These are phyloP conservation scores for Bothriochloa decipiens DNA, from an alignment of 176 grass and related monocot species.

Conservation along the genomic window DNA sequence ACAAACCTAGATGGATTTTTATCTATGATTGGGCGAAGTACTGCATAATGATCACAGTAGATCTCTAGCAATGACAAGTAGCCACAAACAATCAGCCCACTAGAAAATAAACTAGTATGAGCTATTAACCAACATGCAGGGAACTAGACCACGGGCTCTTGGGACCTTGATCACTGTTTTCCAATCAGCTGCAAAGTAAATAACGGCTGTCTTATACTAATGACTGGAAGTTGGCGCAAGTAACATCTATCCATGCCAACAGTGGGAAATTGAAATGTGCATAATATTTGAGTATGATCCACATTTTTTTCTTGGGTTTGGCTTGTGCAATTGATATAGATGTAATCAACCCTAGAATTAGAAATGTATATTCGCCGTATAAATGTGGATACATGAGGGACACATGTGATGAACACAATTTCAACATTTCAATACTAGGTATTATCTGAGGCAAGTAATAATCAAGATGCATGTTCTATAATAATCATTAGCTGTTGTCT, in stretches of 20 bases:
- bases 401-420: not conserved
- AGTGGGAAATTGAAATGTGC: not conserved
- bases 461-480: constrained; percentile 26
- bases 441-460: constrained; percentile 29
- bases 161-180: not conserved
- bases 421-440: not conserved
- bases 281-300: not conserved
- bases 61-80: constrained; percentile 8
- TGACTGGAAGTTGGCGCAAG: not conserved
- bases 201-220: not conserved
- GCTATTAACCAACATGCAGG: constrained; percentile 18
- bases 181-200: not conserved
- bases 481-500: constrained; percentile 46
- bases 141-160: constrained; percentile 4
- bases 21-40: not conserved
- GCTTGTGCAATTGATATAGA: not conserved
- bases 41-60: constrained; percentile 10
- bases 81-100: not conserved
- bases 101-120: not conserved
- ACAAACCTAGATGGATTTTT: not conserved
- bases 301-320: constrained; percentile 3
- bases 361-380: constrained; percentile 3
- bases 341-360: constrained; percentile 6
- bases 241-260: not conserved
- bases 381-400: not conserved